Evolutionary conservation across 1,284 basidiomycete species (phyloP), one percentile per base, ranked within the genome.

Genomic region (Ceratobasidium sp.): DNA sequence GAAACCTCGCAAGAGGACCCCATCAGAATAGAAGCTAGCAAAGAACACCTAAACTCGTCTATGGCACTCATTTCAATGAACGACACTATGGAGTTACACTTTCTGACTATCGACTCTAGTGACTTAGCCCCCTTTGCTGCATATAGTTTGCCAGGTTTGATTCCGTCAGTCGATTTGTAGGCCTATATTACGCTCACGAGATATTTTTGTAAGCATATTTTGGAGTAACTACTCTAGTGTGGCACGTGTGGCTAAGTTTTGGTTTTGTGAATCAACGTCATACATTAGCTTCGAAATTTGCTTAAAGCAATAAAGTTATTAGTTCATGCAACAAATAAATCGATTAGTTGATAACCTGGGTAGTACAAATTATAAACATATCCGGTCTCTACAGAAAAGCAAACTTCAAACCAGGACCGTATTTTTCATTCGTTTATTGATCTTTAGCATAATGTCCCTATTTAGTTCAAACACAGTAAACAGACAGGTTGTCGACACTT

Each of bases 1-100:
- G 66, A 69, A 21, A 69, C 57, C 41, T 69, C 66, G n/a, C 66
- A 54, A 21, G 49, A 69, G 46, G 66, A 55, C 18, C 5, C 23
- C 18, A 5, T 28, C 13, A 21, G 58, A 28, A 46, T 28, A 26
- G n/a, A 14, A 4, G 13, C 28, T 32, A 14, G 28, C 35, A 4
- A 16, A 30, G 41, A 28, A 23, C 58, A 46, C 5, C 23, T 43
- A 28, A 61, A 26, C 21, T 44, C 58, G 23, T 38, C 41, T 44
- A 23, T 28, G 7, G 58, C 43, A 11, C n/a, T 43, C n/a, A 46
- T 14, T 13, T 8, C 13, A 14, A 38, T 2, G 4, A 28, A 28
- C 8, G 46, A 26, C 41, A 61, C 16, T 43, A 14, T 43, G 3
- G 46, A 35, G 21, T 26, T 41, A 43, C 58, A 26, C 3, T 58